phyloP scores from a whole-genome alignment of 495 filamentous ascomycete genomes.

The Hyaloscypha finlandica region DNA sequence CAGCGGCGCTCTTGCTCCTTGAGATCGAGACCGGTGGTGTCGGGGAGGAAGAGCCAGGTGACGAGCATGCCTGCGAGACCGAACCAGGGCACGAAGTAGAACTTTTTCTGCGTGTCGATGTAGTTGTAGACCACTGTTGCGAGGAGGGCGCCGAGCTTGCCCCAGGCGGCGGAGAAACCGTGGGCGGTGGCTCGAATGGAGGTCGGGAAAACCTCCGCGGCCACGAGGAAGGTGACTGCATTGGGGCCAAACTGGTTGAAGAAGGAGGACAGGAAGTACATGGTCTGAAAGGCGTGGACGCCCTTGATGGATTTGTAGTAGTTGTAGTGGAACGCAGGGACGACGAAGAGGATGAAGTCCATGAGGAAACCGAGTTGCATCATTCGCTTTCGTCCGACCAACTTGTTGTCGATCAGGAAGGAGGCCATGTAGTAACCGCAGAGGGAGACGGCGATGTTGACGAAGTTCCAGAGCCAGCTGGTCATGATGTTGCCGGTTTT shows the following conservation, averaged over 20 bases:
- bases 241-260: conserved; percentile 97
- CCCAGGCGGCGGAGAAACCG: conserved; percentile 80
- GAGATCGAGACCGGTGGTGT: conserved; percentile 92
- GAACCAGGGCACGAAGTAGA: conserved; percentile 91
- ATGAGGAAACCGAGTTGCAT: conserved; percentile 84
- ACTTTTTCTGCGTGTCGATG: conserved; percentile 73
- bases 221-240: conserved; percentile 86
- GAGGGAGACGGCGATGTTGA: conserved; percentile 78
- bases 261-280: conserved; percentile 79
- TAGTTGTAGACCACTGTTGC: conserved; percentile 83
- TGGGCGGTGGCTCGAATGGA: conserved; percentile 87
- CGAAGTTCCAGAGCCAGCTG: conserved; percentile 82
- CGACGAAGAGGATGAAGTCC: conserved; percentile 82
- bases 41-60: conserved; percentile 80
- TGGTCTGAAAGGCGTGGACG: conserved; percentile 81
- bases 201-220: conserved; percentile 87
- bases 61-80: conserved; percentile 78
- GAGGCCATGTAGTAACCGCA: conserved; percentile 70
- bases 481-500: conserved; percentile 64
- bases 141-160: conserved; percentile 79
- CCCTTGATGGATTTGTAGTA: conserved; percentile 69
- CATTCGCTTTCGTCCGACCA: conserved; percentile 91
- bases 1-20: conserved; percentile 93
- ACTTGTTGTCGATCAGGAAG: conserved; percentile 44
- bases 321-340: conserved; percentile 79